Evolutionary conservation across 345 rosid genomes (phyloP).

Genomic region (Bretschneidera sinensis): DNA sequence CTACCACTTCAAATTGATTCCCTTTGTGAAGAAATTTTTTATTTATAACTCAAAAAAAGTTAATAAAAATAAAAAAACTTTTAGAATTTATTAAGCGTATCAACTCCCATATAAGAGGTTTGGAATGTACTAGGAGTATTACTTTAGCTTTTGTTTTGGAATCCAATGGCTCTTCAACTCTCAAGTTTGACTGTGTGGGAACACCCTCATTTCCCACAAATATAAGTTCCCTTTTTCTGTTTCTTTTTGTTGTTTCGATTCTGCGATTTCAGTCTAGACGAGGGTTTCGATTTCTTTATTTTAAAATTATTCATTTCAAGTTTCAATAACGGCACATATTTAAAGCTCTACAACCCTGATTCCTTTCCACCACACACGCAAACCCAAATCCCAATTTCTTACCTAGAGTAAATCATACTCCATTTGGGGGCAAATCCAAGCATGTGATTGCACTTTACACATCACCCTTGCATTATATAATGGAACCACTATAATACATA

Average conservation of each 20-base stretch:
- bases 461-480: not conserved
- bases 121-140: too few species aligned
- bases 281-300: not conserved
- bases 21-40: too few species aligned
- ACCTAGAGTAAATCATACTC: not conserved
- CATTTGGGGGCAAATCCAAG: not conserved
- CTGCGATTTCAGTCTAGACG: not conserved
- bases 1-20: too few species aligned
- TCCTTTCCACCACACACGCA: not conserved
- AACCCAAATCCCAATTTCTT: not conserved
- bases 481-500: not conserved
- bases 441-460: not conserved
- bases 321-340: not conserved
- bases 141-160: slow-evolving; percentile 20
- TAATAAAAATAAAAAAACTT: not conserved
- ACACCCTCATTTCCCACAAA: not conserved
- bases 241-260: not conserved
- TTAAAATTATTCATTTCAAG: not conserved
- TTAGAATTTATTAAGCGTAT: not conserved
- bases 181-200: not conserved
- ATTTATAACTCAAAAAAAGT: too few species aligned
- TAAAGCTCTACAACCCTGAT: not conserved
- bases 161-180: slow-evolving; percentile 35
- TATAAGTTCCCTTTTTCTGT: too few species aligned
- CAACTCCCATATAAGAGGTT: too few species aligned